Base-by-base conservation (phyloP, 2,329 filamentous ascomycete genomes). In the Fonsecaea erecta region DNA sequence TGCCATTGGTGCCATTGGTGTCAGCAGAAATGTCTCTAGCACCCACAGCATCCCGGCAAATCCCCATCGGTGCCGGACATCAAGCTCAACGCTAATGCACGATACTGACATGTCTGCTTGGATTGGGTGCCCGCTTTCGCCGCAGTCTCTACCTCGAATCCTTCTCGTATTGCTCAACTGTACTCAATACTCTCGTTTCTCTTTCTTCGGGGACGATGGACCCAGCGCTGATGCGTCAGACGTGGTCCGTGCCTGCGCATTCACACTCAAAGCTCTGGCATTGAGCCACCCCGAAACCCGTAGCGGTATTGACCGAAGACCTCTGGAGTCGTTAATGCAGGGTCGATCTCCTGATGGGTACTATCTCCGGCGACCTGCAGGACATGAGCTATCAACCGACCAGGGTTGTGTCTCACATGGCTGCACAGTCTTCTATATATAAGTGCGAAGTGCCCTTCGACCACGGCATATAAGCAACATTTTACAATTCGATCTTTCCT, bases 71-170 rank as follows among this genome's bases (percentile, higher is more conserved):
- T n/a, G 18, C 30, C 28, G 32, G 18, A 11, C 43, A 46, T 46
- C 43, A 63, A 63, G 46, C 61, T 52, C 61, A 43, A 43, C 28
- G 48, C 53, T 63, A 63, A 58, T 63, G 61, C 61, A 63, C 18
- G 43, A 52, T 24, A 63, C 53, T 63, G 61, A 63, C 61, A 63
- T 26, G 51, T 21, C 48, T 7, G 2, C 2, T 3, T 18, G 32
- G 43, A 60, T 60, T 60, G 56, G 56, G 43, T 37, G 28, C n/a
- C 14, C 18, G 12, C 26, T 32, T 52, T 40, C 37, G 32, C 32
- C 32, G 2, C 6, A 34, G 32, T 11, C 37, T n/a, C 24, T 48
- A 9, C 43, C 21, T 24, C 11, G 6, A 4, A 8, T 48, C 43
- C 18, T 46, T n/a, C n/a, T n/a, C n/a, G n/a, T 34, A 34, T 11